phyloP scores from a whole-genome alignment of 2,329 filamentous ascomycete species.

The Ophiocordyceps camponoti-floridani region DNA sequence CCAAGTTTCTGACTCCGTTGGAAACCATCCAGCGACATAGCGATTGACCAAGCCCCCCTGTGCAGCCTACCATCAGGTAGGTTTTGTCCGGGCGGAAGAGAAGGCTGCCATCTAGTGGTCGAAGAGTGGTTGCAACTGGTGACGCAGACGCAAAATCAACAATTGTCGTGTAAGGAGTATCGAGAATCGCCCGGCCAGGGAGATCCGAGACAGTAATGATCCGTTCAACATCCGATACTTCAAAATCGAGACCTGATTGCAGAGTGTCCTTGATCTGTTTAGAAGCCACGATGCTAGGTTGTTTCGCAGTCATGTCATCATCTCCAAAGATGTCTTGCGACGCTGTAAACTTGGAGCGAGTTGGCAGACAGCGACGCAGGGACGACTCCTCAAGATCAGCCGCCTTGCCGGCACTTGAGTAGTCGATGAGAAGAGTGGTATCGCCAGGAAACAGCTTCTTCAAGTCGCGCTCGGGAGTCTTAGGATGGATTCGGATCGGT shows the following conservation, averaged over 20 bases:
- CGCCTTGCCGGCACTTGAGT: background rate
- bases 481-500: background rate
- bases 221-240: background rate
- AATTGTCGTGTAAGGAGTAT: background rate
- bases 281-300: background rate
- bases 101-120: background rate
- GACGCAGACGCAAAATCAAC: background rate
- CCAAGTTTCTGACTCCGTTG: conserved; percentile 17
- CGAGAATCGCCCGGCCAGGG: background rate
- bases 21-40: conserved; percentile 20
- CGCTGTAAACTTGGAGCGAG: background rate
- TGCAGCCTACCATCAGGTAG: conserved; percentile 15
- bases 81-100: conserved; percentile 11
- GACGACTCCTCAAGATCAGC: no score
- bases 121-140: background rate
- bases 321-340: background rate
- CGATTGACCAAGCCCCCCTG: conserved; percentile 16
- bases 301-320: background rate
- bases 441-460: background rate
- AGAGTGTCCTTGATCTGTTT: background rate
- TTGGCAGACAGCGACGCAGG: background rate
- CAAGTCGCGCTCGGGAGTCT: background rate
- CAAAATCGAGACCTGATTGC: background rate
- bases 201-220: background rate
- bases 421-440: background rate